Evolutionary conservation across 2,329 filamentous ascomycete species (phyloP).

Genomic region (Fusarium torulosum): DNA sequence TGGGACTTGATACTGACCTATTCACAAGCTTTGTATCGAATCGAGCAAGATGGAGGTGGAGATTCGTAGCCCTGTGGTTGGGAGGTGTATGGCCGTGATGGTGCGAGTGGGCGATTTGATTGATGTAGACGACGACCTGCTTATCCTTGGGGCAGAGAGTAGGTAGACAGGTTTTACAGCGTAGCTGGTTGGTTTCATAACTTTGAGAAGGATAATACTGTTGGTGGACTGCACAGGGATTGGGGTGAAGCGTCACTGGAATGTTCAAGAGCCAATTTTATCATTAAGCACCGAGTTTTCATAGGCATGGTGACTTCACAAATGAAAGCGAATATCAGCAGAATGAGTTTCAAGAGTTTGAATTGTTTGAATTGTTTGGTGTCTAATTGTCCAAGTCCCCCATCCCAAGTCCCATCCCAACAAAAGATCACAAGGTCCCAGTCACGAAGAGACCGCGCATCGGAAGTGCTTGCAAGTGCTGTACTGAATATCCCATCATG

Average conservation of each 20-base stretch:
- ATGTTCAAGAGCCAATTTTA: too few relatives aligned
- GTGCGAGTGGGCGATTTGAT: slow-evolving; percentile 49
- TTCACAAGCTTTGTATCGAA: slow-evolving; percentile 49
- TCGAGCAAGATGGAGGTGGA: slow-evolving; percentile 57
- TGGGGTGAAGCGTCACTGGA: too few relatives aligned
- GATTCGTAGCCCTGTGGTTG: slow-evolving; percentile 48
- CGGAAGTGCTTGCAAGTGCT: slow-evolving; percentile 26
- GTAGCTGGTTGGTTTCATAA: background rate
- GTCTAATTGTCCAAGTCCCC: background rate
- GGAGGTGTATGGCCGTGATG: slow-evolving; percentile 46
- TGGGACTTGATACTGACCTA: slow-evolving; percentile 3
- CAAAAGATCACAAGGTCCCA: background rate
- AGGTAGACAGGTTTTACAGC: background rate
- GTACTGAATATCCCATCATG: background rate
- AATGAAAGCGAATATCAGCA: background rate
- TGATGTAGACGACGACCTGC: slow-evolving; percentile 48
- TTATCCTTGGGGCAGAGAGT: slow-evolving; percentile 35
- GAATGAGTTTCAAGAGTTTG: background rate
- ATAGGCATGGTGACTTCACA: background rate
- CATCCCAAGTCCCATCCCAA: background rate
- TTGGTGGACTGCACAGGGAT: too few relatives aligned
- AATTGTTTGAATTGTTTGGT: slow-evolving; percentile 16
- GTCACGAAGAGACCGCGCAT: background rate
- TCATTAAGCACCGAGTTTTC: background rate
- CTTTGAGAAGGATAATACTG: too few relatives aligned